Evolutionary conservation across 148 eudicot species (phyloP), one percentile per base, ranked within the genome.

Genomic region (Chenopodium formosanum): DNA sequence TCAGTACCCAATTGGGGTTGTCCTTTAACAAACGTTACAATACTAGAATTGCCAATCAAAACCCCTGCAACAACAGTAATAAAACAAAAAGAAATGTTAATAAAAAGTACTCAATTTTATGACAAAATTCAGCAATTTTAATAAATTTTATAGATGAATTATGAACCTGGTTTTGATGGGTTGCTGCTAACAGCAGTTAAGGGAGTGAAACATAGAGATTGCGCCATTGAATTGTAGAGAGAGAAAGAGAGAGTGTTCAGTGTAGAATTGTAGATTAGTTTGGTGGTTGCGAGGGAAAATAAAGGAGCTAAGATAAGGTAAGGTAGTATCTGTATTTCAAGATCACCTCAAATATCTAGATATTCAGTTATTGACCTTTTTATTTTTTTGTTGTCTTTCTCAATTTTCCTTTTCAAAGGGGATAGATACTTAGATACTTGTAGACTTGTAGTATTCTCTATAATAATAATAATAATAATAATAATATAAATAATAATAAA

Each of bases 111-210:
- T 20, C 25, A 65, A 74, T 4, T 40, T 25, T 56, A 63, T 27
- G 47, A 64, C 73, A 65, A 31, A 74, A 32, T 40, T 56, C 52
- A 79, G 31, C 19, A n/a, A 56, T 50, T 31, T 79, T 53, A 78
- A n/a, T 44, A 17, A 73, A 70, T 31, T 69, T 5, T 65, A 67
- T 4, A 79, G 80, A 75, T 11, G 81, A 72, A 84, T 83, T 81
- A 67, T 73, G 47, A 78, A 85, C 89, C 91, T 81, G 89, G 85
- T 27, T 83, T 85, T 12, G 80, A 47, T 25, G 79, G 77, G 16
- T 16, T 50, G 25, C 58, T 71, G 67, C 53, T 83, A n/a, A 89
- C 11, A 72, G 86, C 44, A 69, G 80, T 82, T 37, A 81, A 62
- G 22, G 74, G 86, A 68, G 76, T 60, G 60, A 79, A 89, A 78